Conservation (phyloP, 179 eudicot species). For the Corrigiola litoralis region DNA sequence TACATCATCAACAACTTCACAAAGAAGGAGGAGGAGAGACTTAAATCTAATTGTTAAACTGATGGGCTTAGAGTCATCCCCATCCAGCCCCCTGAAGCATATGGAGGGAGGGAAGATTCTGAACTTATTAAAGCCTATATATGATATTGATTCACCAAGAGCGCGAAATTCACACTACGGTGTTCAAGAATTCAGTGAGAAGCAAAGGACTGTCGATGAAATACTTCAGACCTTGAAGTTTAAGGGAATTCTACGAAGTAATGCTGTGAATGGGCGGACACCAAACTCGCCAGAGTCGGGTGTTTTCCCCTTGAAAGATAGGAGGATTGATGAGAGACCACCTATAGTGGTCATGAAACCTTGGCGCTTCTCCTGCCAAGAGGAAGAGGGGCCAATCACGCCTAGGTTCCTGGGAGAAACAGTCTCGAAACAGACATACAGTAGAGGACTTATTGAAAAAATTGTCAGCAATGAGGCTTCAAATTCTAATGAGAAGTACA, state of each 20-base stretch:
- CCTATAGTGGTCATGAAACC: conserved; percentile 84
- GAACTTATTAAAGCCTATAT: conserved; percentile 31
- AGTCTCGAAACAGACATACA: conserved; percentile 18
- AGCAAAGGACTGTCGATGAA: conserved; percentile 45
- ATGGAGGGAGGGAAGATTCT: conserved; percentile 23
- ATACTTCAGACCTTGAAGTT: conserved; percentile 50
- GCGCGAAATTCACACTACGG: conserved; percentile 34
- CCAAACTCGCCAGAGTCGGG: conserved; percentile 16
- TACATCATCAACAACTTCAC: conserved; percentile 39
- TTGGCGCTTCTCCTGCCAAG: conserved; percentile 19
- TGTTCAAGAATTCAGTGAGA: conserved; percentile 29
- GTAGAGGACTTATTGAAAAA: conserved; percentile 24
- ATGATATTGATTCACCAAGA: conserved; percentile 49
- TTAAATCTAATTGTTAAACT: conserved; percentile 72
- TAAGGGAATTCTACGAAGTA: conserved; percentile 50
- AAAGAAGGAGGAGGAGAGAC: conserved; percentile 33
- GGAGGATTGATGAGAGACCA: conserved; percentile 34
- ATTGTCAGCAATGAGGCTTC: conserved; percentile 6
- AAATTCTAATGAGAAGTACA: conserved; percentile 19
- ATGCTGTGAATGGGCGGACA: conserved; percentile 16
- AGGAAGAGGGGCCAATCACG: conserved; percentile 16
- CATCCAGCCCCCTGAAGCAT: conserved; percentile 27
- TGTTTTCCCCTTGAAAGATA: conserved; percentile 5
- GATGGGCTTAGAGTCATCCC: conserved; percentile 71
- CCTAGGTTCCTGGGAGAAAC: conserved; percentile 17